Base-by-base conservation (phyloP, 257 asterid species). In the Primulina tabacum region DNA sequence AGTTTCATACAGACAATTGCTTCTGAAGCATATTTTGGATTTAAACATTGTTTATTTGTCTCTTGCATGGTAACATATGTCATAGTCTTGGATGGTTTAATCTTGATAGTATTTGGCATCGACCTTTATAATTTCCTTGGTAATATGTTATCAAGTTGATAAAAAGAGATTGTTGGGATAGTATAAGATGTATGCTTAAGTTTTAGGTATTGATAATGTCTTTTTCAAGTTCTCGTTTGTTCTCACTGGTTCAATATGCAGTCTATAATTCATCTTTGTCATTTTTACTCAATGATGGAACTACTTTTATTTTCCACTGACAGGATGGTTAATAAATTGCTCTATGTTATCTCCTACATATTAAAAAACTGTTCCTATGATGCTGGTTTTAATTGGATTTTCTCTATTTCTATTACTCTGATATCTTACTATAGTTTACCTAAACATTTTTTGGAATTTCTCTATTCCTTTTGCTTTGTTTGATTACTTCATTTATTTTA, bases 381-480 rank as follows among this genome's bases (percentile, higher is more conserved):
- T 64, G 55, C 52, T 75, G 71, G 61, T 40, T 60, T 60, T 69
- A 8, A 21, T 35, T 20, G 20, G 34, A 16, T 1, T 12, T 28
- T 59, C 8, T 55, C 33, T 30, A 26, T 24, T 58, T 47, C 5
- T 59, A 7, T 55, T 62, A 32, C 20, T 65, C 69, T 65, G 35
- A 55, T 50, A 32, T 21, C 7, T 66, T 17, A 64, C 72, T 61
- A 40, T 58, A 18, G 52, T 18, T 64, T 73, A 35, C 64, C 72
- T 52, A 77, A 80, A 21, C 95, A 90, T 96, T 90, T 78, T 90
- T 87, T 58, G 99, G 40, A 16, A 1, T 4, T 18, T 53, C 4
- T 55, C 26, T 37, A 32, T 24, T 58, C 61, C 5, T 59, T 9
- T 55, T 52, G 53, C 26, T 68, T 71, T 65, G 32, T 62, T 40